phyloP scores from a whole-genome alignment of 257 asterid species.

The Solanum chiquidenum region DNA sequence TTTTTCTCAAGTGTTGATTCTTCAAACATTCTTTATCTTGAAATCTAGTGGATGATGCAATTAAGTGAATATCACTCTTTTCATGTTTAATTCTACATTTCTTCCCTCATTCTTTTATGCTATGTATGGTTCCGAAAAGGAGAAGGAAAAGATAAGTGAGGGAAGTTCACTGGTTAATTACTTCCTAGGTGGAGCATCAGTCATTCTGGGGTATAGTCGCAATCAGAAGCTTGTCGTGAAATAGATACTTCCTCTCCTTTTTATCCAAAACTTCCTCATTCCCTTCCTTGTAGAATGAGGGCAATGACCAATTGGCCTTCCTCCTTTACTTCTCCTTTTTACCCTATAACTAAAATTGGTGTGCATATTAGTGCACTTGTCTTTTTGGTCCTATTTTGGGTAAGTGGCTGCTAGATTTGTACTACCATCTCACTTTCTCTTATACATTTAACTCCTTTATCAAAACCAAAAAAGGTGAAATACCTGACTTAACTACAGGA shows the following conservation, averaged over 20 bases:
- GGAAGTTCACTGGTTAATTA: neutral
- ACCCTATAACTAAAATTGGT: neutral
- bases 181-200: neutral
- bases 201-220: neutral
- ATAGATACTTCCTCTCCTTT: neutral
- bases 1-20: neutral
- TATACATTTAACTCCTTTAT: neutral
- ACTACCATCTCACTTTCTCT: neutral
- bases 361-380: neutral
- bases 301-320: neutral
- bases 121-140: neutral
- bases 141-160: neutral
- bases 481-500: neutral
- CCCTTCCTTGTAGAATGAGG: neutral
- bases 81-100: neutral
- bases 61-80: neutral
- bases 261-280: neutral
- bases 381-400: neutral
- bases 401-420: neutral
- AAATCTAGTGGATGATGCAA: neutral
- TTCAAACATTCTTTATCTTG: neutral
- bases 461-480: neutral
- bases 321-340: neutral
- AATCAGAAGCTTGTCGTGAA: neutral
- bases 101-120: neutral